Percentiles rank a stretch among this genome's conserved stretches.
These are phyloP conservation scores for Trametes cingulata DNA, from an alignment of 768 basidiomycete genomes.

Conservation along the genomic window DNA sequence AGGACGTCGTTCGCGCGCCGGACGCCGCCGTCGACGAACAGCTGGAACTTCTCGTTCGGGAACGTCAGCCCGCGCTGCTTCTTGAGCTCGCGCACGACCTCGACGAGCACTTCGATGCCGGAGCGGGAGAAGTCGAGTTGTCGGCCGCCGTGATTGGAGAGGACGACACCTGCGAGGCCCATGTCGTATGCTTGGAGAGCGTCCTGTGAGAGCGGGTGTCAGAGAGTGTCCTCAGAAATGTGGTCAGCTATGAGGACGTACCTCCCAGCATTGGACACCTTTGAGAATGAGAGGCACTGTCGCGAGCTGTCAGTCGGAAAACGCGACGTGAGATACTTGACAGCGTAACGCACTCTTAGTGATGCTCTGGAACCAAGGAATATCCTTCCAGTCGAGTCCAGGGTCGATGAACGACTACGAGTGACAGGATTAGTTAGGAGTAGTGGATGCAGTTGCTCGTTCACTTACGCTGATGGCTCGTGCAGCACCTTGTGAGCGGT, in stretches of 20 bases:
- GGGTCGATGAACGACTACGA: conserved; percentile 94
- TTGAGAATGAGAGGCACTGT: conserved; percentile 62
- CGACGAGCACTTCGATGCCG: conserved; percentile 51
- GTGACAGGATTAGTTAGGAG: neutral
- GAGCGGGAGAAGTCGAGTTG: conserved; percentile 53
- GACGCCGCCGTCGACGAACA: conserved; percentile 95
- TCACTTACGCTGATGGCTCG: conserved; percentile 86
- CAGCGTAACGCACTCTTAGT: conserved; percentile 61
- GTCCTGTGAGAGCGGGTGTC: conserved; percentile 33
- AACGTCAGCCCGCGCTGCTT: conserved; percentile 65
- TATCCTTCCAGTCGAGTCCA: conserved; percentile 80
- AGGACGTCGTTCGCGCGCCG: conserved; percentile 87
- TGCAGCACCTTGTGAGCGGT: conserved; percentile 89
- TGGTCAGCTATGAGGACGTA: conserved; percentile 7
- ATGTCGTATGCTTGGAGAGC: conserved; percentile 52
- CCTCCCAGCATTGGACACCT: conserved; percentile 65
- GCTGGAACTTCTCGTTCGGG: conserved; percentile 78
- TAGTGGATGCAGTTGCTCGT: too few relatives aligned
- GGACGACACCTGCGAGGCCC: conserved; percentile 49
- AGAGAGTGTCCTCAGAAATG: neutral
- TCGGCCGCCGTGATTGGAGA: conserved; percentile 61
- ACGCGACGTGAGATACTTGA: too few relatives aligned
- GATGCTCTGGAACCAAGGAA: conserved; percentile 63
- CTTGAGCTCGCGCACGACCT: conserved; percentile 70
- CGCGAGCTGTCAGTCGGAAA: too few relatives aligned